Conservation (phyloP, 2,329 filamentous ascomycete species). For the Xylariaceae sp. region DNA sequence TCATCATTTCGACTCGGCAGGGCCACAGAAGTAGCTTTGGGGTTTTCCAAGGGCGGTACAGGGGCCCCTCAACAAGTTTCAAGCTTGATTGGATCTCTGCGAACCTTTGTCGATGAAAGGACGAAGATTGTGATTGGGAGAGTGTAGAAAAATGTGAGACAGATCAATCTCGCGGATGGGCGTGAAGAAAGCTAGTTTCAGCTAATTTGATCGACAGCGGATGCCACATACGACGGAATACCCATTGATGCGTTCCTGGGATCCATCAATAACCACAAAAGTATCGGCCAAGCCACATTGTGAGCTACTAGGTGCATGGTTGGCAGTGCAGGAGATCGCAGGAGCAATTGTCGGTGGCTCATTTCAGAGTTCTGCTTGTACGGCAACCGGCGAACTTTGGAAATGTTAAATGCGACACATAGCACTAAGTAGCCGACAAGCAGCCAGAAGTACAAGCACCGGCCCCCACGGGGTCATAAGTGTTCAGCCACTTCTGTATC, state of each 20-base stretch:
- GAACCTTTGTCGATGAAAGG: too few relatives aligned
- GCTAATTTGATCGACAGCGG: constrained; percentile 11
- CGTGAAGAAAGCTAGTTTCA: constrained; percentile 13
- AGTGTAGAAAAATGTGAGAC: constrained; percentile 19
- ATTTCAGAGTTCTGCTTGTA: too few relatives aligned
- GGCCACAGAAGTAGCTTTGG: constrained; percentile 9
- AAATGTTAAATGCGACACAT: too few relatives aligned
- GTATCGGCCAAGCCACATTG: too few relatives aligned
- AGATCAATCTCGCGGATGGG: constrained; percentile 15
- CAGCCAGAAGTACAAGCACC: too few relatives aligned
- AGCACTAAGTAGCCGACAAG: too few relatives aligned
- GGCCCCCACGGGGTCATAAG: too few relatives aligned
- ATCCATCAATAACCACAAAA: neutral
- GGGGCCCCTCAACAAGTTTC: constrained; percentile 4
- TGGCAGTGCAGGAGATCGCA: too few relatives aligned
- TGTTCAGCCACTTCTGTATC: too few relatives aligned
- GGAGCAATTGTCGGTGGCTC: too few relatives aligned
- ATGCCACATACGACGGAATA: constrained; percentile 6
- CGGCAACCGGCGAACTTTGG: too few relatives aligned
- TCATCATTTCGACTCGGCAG: constrained; percentile 17
- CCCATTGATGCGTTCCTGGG: constrained; percentile 13
- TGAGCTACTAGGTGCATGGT: too few relatives aligned
- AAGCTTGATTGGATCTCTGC: constrained; percentile 8
- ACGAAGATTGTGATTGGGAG: neutral
- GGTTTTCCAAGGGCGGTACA: constrained; percentile 7